phyloP scores from a whole-genome alignment of 495 filamentous ascomycete genomes.

The Peziza echinospora region DNA sequence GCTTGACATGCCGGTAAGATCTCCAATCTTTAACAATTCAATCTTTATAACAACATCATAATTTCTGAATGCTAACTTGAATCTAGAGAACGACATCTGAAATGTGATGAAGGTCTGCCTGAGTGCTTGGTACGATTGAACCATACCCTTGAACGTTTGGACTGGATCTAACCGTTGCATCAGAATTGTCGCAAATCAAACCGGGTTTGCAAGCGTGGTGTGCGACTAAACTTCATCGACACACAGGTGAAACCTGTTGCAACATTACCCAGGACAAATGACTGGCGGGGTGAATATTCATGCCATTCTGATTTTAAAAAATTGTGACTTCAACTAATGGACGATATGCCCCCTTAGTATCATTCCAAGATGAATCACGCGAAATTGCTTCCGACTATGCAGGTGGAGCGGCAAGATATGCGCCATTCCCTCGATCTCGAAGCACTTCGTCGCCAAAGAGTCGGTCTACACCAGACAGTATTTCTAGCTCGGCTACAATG shows the following conservation, averaged over 20 bases:
- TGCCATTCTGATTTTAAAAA: not conserved
- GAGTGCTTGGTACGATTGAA: not conserved
- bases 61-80: no score
- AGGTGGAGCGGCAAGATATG: conserved; percentile 58
- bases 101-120: conserved; percentile 25
- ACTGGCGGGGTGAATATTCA: conserved; percentile 37
- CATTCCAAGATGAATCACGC: conserved; percentile 75
- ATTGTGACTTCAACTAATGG: conserved; percentile 4
- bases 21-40: conserved; percentile 2
- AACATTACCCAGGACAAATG: conserved; percentile 31
- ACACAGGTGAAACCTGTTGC: conserved; percentile 46
- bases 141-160: not conserved
- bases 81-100: conserved; percentile 31
- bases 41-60: no score
- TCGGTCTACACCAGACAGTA: conserved; percentile 16
- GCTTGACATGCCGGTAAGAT: conserved; percentile 17
- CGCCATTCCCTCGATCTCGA: conserved; percentile 24
- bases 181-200: conserved; percentile 77
- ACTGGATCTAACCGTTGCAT: not conserved
- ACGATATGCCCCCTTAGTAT: conserved; percentile 21
- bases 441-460: conserved; percentile 19
- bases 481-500: conserved; percentile 9
- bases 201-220: conserved; percentile 62
- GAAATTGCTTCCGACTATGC: conserved; percentile 82
- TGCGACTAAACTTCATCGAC: conserved; percentile 86